A percentile compares a stretch with the other conserved stretches of the same genome.
These are phyloP conservation scores for Flagelloscypha sp. DNA, from an alignment of 768 basidiomycete species.

Conservation along the genomic window DNA sequence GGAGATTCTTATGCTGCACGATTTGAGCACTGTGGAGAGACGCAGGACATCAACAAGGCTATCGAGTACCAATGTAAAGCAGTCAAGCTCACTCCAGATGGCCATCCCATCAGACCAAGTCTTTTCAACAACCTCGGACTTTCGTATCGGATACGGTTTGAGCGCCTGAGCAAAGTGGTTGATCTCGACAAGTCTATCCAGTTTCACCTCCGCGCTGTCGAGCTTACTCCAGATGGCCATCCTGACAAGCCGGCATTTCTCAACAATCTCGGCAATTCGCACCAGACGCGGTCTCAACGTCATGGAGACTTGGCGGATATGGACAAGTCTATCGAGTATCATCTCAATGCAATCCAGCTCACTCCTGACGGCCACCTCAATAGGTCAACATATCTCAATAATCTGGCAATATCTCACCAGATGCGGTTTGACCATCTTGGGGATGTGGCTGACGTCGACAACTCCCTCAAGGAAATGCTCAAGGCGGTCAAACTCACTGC, in stretches of 20 bases:
- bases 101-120: background rate
- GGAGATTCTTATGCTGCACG: slow-evolving; percentile 4
- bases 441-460: slow-evolving; percentile 17
- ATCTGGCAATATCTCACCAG: slow-evolving; percentile 16
- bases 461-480: slow-evolving; percentile 8
- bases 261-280: slow-evolving; percentile 10
- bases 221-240: slow-evolving; percentile 13
- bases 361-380: slow-evolving; percentile 9
- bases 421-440: slow-evolving; percentile 17
- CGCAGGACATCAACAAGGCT: slow-evolving; percentile 19
- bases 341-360: slow-evolving; percentile 6
- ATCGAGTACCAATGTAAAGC: slow-evolving; percentile 14
- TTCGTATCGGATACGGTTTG: slow-evolving; percentile 5
- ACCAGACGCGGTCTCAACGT: slow-evolving; percentile 13
- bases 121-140: slow-evolving; percentile 4
- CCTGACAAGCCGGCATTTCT: slow-evolving; percentile 1
- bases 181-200: slow-evolving; percentile 20
- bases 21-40: slow-evolving; percentile 12
- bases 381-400: slow-evolving; percentile 11
- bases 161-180: slow-evolving; percentile 12
- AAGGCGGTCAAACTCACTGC: slow-evolving; percentile 10
- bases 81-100: slow-evolving; percentile 13
- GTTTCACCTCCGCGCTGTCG: slow-evolving; percentile 13
- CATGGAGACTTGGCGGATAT: slow-evolving; percentile 18
- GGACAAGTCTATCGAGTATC: slow-evolving; percentile 10